Conservation (phyloP, 495 filamentous ascomycete species). For the Trichoderma orchidacearum region DNA sequence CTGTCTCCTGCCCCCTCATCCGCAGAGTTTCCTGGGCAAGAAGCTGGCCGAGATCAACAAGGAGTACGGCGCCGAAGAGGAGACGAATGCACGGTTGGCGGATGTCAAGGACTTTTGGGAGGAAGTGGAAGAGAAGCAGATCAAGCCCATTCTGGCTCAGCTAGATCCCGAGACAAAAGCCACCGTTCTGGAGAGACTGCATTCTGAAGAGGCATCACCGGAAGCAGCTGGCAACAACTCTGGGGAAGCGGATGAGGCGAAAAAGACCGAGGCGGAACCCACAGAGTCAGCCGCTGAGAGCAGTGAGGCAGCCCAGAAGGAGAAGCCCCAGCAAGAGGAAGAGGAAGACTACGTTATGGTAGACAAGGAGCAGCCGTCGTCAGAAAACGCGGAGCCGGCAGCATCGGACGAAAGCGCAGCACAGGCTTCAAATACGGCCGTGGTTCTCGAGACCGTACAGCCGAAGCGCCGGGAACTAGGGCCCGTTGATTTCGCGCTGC, state of each 20-base stretch:
- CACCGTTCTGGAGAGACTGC: slow-evolving; percentile 24
- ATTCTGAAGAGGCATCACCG: slow-evolving; percentile 4
- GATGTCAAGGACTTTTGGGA: slow-evolving; percentile 75
- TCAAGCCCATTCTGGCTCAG: slow-evolving; percentile 55
- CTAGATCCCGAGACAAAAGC: slow-evolving; percentile 28
- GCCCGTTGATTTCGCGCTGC: slow-evolving; percentile 50
- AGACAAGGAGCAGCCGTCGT: slow-evolving; percentile 5
- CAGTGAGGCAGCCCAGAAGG: slow-evolving; percentile 3
- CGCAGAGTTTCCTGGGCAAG: slow-evolving; percentile 67
- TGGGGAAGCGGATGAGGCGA: slow-evolving; percentile 4
- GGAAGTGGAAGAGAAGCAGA: slow-evolving; percentile 57
- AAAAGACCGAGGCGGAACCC: neutral
- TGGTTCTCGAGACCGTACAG: slow-evolving; percentile 1
- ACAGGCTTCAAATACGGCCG: neutral
- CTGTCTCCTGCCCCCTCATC: slow-evolving; percentile 83
- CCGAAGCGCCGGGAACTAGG: slow-evolving; percentile 17
- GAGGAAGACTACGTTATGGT: slow-evolving; percentile 2
- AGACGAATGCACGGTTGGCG: slow-evolving; percentile 50
- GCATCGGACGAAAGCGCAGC: neutral
- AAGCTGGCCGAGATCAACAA: slow-evolving; percentile 61
- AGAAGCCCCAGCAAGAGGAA: slow-evolving; percentile 1
- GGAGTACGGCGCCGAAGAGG: slow-evolving; percentile 53
- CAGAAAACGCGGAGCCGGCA: slow-evolving; percentile 3
- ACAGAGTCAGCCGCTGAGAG: neutral
- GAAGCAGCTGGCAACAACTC: neutral